phyloP scores from a whole-genome alignment of 305 asterid species.

The Fraxinus ornus region DNA sequence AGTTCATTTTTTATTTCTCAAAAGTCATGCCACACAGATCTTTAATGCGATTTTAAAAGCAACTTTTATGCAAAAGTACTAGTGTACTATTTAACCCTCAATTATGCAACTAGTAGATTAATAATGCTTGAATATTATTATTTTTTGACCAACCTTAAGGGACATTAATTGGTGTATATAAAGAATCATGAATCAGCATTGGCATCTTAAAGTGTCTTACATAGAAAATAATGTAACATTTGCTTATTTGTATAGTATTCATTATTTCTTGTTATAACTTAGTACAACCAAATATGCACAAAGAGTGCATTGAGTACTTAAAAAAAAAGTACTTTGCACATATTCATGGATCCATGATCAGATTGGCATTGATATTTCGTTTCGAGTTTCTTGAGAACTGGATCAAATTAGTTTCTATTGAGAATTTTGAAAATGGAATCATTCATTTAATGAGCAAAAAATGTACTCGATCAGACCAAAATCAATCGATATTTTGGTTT shows the following conservation, averaged over 20 bases:
- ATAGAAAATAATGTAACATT: not conserved
- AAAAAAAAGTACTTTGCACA: not conserved
- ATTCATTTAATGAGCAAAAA: not conserved
- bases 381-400: not conserved
- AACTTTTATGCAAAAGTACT: not conserved
- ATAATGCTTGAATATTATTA: not conserved
- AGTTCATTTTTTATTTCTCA: no score
- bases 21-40: not conserved
- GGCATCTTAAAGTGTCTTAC: not conserved
- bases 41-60: not conserved
- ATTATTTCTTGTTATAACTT: not conserved
- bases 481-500: not conserved
- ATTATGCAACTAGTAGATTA: not conserved
- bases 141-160: not conserved
- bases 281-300: not conserved
- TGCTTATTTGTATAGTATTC: not conserved
- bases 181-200: not conserved
- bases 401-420: not conserved
- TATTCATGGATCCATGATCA: not conserved
- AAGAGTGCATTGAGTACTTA: not conserved
- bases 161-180: not conserved
- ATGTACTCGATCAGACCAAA: not conserved
- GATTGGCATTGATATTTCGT: not conserved
- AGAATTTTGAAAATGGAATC: not conserved
- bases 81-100: not conserved